Conservation (phyloP, 306 rosid species). For the Fragaria vesca region DNA sequence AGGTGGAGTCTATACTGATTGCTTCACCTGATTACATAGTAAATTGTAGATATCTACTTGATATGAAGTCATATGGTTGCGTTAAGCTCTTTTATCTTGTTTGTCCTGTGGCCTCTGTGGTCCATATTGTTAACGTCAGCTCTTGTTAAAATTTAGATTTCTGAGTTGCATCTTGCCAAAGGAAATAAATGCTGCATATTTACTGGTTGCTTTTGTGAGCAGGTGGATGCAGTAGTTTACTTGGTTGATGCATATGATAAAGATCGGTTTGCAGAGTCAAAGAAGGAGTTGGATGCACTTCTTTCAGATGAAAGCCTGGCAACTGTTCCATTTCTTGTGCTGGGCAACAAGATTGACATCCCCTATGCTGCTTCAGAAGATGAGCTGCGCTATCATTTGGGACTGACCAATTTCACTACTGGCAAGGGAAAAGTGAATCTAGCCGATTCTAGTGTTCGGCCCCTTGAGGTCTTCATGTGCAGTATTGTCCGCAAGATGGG, state of each 20-base stretch:
- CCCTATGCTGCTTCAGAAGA: slow-evolving; percentile 55
- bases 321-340: slow-evolving; percentile 46
- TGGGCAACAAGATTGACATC: slow-evolving; percentile 60
- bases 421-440: slow-evolving; percentile 57
- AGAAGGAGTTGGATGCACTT: slow-evolving; percentile 52
- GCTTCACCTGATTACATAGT: neutral
- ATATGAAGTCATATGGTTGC: neutral
- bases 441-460: slow-evolving; percentile 44
- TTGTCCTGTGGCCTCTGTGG: neutral
- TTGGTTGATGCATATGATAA: slow-evolving; percentile 52
- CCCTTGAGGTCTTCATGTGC: slow-evolving; percentile 59
- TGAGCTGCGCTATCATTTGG: slow-evolving; percentile 45
- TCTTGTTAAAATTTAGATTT: neutral
- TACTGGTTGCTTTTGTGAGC: neutral
- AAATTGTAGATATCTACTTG: neutral
- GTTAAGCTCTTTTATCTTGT: neutral
- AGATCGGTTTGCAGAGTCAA: slow-evolving; percentile 46
- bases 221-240: slow-evolving; percentile 60
- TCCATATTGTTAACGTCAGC: neutral
- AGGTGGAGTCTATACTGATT: neutral
- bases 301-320: slow-evolving; percentile 52
- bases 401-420: slow-evolving; percentile 53
- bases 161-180: slow-evolving; percentile 3
- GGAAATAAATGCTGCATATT: slow-evolving; percentile 1
- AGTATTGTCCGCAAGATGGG: slow-evolving; percentile 62